Conservation (phyloP, 257 asterid species). For the Fraxinus quadrangulata region DNA sequence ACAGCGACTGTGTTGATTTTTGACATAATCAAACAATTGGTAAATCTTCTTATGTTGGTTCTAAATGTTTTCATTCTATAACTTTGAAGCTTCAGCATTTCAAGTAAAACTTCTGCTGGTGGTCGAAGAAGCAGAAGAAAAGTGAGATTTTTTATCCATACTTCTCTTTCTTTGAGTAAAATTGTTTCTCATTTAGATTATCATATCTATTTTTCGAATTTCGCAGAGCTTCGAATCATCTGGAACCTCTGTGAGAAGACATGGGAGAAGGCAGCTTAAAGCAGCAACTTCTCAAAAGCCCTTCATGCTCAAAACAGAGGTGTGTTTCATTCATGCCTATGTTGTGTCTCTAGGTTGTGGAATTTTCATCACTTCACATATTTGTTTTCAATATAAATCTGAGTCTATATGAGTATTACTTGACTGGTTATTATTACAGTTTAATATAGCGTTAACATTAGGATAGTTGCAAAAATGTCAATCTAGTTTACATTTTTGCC, state of each 20-base stretch:
- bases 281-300: slow-evolving; percentile 69
- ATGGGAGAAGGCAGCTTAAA: slow-evolving; percentile 50
- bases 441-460: background rate
- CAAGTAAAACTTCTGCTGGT: slow-evolving; percentile 50
- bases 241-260: slow-evolving; percentile 46
- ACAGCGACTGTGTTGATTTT: slow-evolving; percentile 9
- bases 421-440: background rate
- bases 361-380: background rate
- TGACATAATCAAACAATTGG: background rate
- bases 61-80: slow-evolving; percentile 28
- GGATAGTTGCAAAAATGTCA: background rate
- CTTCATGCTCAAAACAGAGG: slow-evolving; percentile 85
- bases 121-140: slow-evolving; percentile 61
- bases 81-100: slow-evolving; percentile 44
- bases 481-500: background rate
- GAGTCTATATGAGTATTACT: background rate
- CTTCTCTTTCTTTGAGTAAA: slow-evolving; percentile 3
- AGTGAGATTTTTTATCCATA: slow-evolving; percentile 47
- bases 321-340: slow-evolving; percentile 31
- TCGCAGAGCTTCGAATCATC: slow-evolving; percentile 70
- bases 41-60: slow-evolving; percentile 17
- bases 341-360: background rate
- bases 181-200: slow-evolving; percentile 18
- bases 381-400: slow-evolving; percentile 8
- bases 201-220: slow-evolving; percentile 23